Evolutionary conservation across 2,329 filamentous ascomycete genomes (phyloP).

Genomic region (Aschersonia sp.): DNA sequence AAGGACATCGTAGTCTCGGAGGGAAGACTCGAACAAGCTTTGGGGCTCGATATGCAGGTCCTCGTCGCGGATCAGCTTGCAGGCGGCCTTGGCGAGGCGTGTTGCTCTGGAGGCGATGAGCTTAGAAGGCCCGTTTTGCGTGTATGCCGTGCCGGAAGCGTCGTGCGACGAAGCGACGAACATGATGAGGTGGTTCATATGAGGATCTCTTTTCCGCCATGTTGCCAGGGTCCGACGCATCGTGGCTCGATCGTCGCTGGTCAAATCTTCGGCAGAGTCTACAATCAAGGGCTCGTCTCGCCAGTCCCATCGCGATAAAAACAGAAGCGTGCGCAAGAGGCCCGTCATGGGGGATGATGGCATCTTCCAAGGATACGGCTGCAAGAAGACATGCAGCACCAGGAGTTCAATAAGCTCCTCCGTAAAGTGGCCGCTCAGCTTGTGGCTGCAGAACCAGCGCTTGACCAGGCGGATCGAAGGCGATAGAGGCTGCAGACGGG

Average conservation of each 20-base stretch:
- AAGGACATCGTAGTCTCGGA: slow-evolving; percentile 75
- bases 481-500: slow-evolving; percentile 65
- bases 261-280: slow-evolving; percentile 51
- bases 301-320: slow-evolving; percentile 88
- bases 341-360: slow-evolving; percentile 68
- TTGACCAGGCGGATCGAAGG: slow-evolving; percentile 74
- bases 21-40: slow-evolving; percentile 54
- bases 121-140: slow-evolving; percentile 54
- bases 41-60: slow-evolving; percentile 33
- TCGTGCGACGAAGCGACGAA: slow-evolving; percentile 74
- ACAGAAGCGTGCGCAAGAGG: slow-evolving; percentile 65
- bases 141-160: slow-evolving; percentile 66
- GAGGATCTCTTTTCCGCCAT: slow-evolving; percentile 79
- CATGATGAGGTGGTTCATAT: slow-evolving; percentile 69
- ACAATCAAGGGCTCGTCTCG: slow-evolving; percentile 66
- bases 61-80: slow-evolving; percentile 40
- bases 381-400: slow-evolving; percentile 62
- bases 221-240: slow-evolving; percentile 62
- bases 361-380: slow-evolving; percentile 64
- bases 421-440: slow-evolving; percentile 60
- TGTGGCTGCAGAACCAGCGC: slow-evolving; percentile 76
- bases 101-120: slow-evolving; percentile 78
- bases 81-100: slow-evolving; percentile 62
- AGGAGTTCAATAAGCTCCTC: slow-evolving; percentile 78
- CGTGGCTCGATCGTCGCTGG: slow-evolving; percentile 40